A percentile compares a stretch with the other conserved stretches of the same genome.
Conservation (phyloP, 306 rosid species). For the Dalbergia cochinchinensis region DNA sequence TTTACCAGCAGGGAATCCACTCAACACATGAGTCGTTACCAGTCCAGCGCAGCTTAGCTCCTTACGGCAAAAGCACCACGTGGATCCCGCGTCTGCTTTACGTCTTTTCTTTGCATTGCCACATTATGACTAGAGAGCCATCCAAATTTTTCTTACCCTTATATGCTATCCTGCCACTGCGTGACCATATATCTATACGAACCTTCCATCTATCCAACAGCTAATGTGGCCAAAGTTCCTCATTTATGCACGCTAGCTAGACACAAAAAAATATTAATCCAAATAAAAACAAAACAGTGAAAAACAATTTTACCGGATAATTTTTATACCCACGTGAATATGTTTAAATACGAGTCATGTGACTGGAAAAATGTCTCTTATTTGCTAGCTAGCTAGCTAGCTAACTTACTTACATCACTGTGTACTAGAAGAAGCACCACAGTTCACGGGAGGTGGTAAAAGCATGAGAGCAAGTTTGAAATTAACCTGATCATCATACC, state of each 20-base stretch:
- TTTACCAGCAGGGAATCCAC: not conserved
- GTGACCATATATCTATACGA: no score
- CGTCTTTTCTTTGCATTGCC: slow-evolving; percentile 32
- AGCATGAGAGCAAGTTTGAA: not conserved
- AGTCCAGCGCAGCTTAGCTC: not conserved
- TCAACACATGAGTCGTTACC: not conserved
- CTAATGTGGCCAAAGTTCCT: not conserved
- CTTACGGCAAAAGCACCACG: slow-evolving; percentile 38
- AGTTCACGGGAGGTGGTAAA: not conserved
- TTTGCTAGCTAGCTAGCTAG: no score
- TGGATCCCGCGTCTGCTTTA: slow-evolving; percentile 50
- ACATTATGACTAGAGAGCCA: slow-evolving; percentile 7
- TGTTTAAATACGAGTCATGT: no score
- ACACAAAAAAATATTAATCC: not conserved
- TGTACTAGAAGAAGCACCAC: not conserved
- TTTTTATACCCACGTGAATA: no score
- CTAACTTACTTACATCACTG: not conserved
- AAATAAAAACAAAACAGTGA: not conserved
- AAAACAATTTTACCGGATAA: no score
- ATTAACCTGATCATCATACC: not conserved
- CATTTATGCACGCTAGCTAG: no score
- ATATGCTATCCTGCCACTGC: not conserved
- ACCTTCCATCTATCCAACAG: not conserved
- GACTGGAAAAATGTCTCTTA: no score
- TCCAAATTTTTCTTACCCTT: not conserved